Conservation (phyloP, 129 eudicot genomes). For the Escallonia herrerae region DNA sequence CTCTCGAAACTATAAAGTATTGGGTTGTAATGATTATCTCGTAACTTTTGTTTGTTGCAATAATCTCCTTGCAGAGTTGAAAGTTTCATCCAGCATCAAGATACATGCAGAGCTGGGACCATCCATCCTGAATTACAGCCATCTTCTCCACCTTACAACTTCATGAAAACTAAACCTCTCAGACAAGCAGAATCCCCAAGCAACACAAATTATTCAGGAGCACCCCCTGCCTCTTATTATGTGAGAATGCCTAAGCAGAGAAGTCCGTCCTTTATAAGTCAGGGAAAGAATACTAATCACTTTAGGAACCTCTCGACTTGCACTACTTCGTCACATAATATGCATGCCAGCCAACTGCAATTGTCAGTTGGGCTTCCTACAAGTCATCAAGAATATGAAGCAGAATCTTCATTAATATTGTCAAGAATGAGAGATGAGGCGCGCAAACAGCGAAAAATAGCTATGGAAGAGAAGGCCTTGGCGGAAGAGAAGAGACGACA, state of each 20-base stretch:
- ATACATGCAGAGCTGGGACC: background rate
- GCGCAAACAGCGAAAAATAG: background rate
- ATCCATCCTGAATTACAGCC: constrained; percentile 5
- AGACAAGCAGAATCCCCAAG: constrained; percentile 16
- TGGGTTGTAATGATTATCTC: too few relatives aligned
- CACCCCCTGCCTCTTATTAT: background rate
- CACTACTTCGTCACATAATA: constrained; percentile 24
- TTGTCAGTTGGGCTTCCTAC: constrained; percentile 2
- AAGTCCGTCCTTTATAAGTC: too few relatives aligned
- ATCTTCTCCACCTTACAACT: constrained; percentile 16
- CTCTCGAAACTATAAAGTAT: too few relatives aligned
- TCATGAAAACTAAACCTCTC: constrained; percentile 27
- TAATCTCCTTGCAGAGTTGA: background rate
- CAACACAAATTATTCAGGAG: background rate
- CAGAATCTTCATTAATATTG: background rate
- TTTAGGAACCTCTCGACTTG: constrained; percentile 16
- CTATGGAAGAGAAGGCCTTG: constrained; percentile 7
- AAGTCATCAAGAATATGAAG: background rate
- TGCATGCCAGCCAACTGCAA: constrained; percentile 6
- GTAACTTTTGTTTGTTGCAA: background rate
- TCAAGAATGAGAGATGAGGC: constrained; percentile 8
- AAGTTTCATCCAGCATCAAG: background rate
- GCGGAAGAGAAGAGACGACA: constrained; percentile 8
- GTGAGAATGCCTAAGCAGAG: background rate
- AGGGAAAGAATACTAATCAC: background rate